A percentile compares a stretch with the other conserved stretches of the same genome.
These are phyloP conservation scores for Rhinocladiella similis DNA, from an alignment of 2,329 filamentous ascomycete genomes.

Conservation along the genomic window DNA sequence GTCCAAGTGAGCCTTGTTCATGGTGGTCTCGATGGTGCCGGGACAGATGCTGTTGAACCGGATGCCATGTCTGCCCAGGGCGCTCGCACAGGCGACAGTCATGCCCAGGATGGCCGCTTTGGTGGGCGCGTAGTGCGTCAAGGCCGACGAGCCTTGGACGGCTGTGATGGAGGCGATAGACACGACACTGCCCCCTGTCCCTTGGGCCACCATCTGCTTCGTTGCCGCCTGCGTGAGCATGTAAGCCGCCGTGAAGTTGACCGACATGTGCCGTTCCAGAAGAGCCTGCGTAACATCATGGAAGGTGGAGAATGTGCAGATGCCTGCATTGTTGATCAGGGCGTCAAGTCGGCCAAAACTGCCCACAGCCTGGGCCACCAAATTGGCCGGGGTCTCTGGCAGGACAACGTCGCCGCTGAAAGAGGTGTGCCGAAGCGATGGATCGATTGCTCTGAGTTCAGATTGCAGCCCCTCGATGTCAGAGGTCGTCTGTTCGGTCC, in stretches of 20 bases:
- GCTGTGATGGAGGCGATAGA: slow-evolving; percentile 20
- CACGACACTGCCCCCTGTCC: slow-evolving; percentile 35
- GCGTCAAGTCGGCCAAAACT: slow-evolving; percentile 8
- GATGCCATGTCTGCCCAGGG: slow-evolving; percentile 47
- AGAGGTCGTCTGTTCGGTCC: slow-evolving; percentile 3
- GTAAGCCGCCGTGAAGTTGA: slow-evolving; percentile 47
- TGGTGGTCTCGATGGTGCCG: slow-evolving; percentile 44
- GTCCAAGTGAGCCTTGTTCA: slow-evolving; percentile 44
- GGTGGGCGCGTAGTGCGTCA: slow-evolving; percentile 13
- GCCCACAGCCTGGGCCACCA: slow-evolving; percentile 5
- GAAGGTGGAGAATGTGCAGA: slow-evolving; percentile 31
- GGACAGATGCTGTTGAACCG: slow-evolving; percentile 51
- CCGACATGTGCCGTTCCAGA: slow-evolving; percentile 19
- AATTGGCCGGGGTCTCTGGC: slow-evolving; percentile 2
- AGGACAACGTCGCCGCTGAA: slow-evolving; percentile 7
- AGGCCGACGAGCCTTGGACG: slow-evolving; percentile 2
- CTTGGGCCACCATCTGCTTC: slow-evolving; percentile 52
- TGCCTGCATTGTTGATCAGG: slow-evolving; percentile 32
- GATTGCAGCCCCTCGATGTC: slow-evolving; percentile 2
- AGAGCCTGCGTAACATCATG: slow-evolving; percentile 6
- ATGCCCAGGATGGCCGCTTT: slow-evolving; percentile 10
- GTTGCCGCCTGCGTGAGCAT: slow-evolving; percentile 51
- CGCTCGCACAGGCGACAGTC: slow-evolving; percentile 7
- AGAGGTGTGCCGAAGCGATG: slow-evolving; percentile 6
- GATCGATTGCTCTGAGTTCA: background rate